Percentiles rank a stretch among this genome's conserved stretches.
phyloP scores from a whole-genome alignment of 1,284 basidiomycete species.

The Lignosus rhinocerotis region DNA sequence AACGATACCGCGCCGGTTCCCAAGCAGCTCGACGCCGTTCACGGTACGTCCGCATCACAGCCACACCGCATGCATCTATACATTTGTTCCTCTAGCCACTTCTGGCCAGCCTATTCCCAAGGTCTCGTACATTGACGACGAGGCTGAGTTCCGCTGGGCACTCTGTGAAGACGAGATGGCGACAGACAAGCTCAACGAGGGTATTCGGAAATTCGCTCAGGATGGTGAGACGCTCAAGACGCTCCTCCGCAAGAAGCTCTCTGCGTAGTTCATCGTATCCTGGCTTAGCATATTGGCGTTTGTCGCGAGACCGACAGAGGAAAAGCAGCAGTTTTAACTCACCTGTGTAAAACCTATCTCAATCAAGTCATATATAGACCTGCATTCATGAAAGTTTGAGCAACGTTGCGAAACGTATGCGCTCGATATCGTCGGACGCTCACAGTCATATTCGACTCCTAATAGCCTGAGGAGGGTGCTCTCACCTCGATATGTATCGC shows the following conservation, averaged over 20 bases:
- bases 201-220: slow-evolving; percentile 96
- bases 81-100: slow-evolving; percentile 40
- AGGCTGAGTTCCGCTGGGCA: slow-evolving; percentile 93
- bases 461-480: too few species aligned
- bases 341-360: too few species aligned
- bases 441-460: too few species aligned
- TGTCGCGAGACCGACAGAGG: too few species aligned
- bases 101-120: slow-evolving; percentile 70
- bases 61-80: neutral
- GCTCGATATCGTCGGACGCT: neutral
- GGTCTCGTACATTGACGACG: slow-evolving; percentile 88
- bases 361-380: neutral
- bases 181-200: slow-evolving; percentile 95
- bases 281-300: too few species aligned
- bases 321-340: too few species aligned
- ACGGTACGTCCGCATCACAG: slow-evolving; percentile 48
- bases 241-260: slow-evolving; percentile 80
- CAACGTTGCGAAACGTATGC: neutral
- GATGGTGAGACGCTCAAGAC: slow-evolving; percentile 91
- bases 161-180: slow-evolving; percentile 94
- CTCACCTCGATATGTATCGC: too few species aligned
- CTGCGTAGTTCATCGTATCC: slow-evolving; percentile 36
- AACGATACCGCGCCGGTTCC: slow-evolving; percentile 78
- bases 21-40: slow-evolving; percentile 77
- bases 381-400: neutral